Evolutionary conservation across 495 filamentous ascomycete species (phyloP).

Genomic region (Talaromyces liani): DNA sequence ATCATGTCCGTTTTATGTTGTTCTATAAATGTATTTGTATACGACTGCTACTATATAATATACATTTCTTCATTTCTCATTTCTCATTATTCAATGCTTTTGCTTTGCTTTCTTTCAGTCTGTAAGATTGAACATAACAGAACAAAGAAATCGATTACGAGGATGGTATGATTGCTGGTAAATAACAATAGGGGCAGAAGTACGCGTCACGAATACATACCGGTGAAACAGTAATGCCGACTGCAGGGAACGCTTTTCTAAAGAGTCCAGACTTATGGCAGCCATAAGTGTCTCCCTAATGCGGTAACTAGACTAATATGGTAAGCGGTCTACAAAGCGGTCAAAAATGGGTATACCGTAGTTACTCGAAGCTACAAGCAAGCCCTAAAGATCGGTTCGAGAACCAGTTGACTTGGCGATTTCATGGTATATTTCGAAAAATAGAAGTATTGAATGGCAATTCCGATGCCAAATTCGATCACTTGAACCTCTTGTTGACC

Average conservation of each 20-base stretch:
- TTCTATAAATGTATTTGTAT: constrained; percentile 4
- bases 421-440: no score
- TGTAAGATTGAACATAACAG: not conserved
- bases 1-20: not conserved
- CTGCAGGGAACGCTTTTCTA: not conserved
- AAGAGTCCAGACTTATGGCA: no score
- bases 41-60: not conserved
- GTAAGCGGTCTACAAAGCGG: no score
- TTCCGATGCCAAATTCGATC: no score
- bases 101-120: not conserved
- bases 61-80: not conserved
- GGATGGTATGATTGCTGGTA: not conserved
- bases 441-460: no score
- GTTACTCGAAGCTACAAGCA: no score
- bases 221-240: not conserved
- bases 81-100: not conserved
- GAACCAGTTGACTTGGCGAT: no score
- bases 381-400: no score
- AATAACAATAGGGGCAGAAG: not conserved
- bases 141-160: not conserved
- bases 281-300: no score
- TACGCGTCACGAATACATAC: not conserved
- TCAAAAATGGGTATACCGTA: no score
- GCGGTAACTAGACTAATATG: no score
- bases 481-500: no score